Base-by-base conservation (phyloP, 1,139 yeast species). In the Protomyces gravidus region DNA sequence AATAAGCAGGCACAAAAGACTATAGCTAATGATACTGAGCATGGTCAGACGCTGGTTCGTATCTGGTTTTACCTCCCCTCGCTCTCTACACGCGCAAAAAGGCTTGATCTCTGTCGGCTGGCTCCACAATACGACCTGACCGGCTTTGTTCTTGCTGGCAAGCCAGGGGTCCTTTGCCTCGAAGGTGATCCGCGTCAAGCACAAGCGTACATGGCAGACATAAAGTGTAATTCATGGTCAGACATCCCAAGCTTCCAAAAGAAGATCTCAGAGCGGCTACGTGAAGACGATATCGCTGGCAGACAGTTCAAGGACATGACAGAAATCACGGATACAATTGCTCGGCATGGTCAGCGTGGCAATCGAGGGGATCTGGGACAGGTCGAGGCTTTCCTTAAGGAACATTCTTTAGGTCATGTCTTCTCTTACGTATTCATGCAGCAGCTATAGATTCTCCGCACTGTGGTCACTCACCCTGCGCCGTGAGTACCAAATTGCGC, bases 401-500 rank as follows among this genome's bases (percentile, higher is more conserved):
- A 36, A 13, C 36, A 19, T n/a, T 53, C 49, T 13, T 42, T 55
- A 17, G 53, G 46, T 2, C 48, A 47, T 19, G 53, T 50, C 23
- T 55, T 55, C 27, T 40, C 30, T 2, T 26, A 19, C n/a, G 53
- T 55, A 21, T 48, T 55, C 33, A 46, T 53, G 58, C 51, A 53
- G 30, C 50, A 36, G 9, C 1, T 36, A 15, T 36, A 17, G 5
- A 15, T 5, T 17, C 5, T 9, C 11, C 19, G 17, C 21, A 1
- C 21, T n/a, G 15, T n/a, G 11, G 3, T 36, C 23, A 36, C 17
- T 74, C 75, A 3, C 95, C 95, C 65, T 86, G 83, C 65, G 86
- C 78, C 0, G 95, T 86, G 17, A 89, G 90, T 13, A 86, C 83
- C 28, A 86, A 73, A 61, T 78, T 78, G 67, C 95, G 77, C 11